Percentiles rank a stretch among this genome's conserved stretches.
phyloP scores from a whole-genome alignment of 2,329 filamentous ascomycete species.

The Colletotrichum endophyticum region DNA sequence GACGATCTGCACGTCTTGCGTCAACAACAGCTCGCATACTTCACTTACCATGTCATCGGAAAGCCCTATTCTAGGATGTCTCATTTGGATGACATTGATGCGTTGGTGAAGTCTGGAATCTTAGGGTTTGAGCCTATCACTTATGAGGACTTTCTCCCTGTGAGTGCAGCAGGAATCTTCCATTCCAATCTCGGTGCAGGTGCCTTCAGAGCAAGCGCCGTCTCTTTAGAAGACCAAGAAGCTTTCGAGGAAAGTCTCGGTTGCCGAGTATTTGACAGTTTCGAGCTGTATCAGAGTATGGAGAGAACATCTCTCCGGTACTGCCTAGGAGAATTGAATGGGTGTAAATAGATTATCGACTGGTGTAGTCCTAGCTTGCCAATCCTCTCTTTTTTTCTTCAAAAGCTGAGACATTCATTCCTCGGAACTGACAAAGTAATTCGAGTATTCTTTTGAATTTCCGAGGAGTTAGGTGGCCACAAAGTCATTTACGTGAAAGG shows the following conservation, averaged over 20 bases:
- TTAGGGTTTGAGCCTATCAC: conserved; percentile 47
- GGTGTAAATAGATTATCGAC: background rate
- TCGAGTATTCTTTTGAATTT: background rate
- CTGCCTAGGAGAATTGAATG: background rate
- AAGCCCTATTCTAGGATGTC: background rate
- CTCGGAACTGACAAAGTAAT: background rate
- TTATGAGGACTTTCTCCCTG: conserved; percentile 59
- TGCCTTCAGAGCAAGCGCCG: background rate
- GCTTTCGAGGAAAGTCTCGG: background rate
- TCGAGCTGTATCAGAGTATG: background rate
- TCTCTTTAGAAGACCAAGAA: background rate
- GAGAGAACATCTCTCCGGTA: background rate
- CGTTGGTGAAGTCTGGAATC: conserved; percentile 34
- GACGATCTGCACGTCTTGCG: conserved; percentile 43
- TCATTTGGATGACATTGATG: conserved; percentile 22
- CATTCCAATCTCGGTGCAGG: conserved; percentile 40
- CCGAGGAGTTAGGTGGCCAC: background rate
- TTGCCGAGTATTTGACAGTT: background rate
- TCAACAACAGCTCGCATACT: conserved; percentile 40
- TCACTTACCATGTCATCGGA: conserved; percentile 29
- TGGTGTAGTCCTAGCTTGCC: background rate
- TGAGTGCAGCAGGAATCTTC: conserved; percentile 58
- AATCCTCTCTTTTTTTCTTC: background rate
- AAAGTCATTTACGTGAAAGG: background rate
- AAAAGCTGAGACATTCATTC: background rate